A percentile compares a stretch with the other conserved stretches of the same genome.
Evolutionary conservation across 192 early-diverging fungal genomes (phyloP).

Genomic region (Mortierella claussenii): DNA sequence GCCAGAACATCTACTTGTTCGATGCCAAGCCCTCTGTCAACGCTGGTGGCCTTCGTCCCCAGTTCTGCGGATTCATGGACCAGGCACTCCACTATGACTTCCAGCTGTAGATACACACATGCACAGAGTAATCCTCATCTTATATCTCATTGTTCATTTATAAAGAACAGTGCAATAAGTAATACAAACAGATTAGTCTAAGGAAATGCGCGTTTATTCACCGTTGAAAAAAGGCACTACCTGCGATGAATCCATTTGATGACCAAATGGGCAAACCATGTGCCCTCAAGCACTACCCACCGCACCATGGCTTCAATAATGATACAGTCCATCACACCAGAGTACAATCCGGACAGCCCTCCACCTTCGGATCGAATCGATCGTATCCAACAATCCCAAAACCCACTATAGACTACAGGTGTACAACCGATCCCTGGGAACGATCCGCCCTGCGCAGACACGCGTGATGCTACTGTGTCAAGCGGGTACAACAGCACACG

Average conservation of each 20-base stretch:
- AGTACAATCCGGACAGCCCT: slow-evolving; percentile 51
- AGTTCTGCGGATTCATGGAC: slow-evolving; percentile 44
- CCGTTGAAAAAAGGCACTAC: background rate
- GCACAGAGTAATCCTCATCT: too few species aligned
- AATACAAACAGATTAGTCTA: too few species aligned
- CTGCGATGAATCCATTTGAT: slow-evolving; percentile 50
- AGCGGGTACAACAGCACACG: slow-evolving; percentile 57
- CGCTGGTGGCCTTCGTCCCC: slow-evolving; percentile 36
- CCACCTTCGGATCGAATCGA: slow-evolving; percentile 46
- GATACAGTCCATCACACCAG: slow-evolving; percentile 53
- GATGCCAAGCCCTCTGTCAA: slow-evolving; percentile 15
- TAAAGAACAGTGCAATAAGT: too few species aligned
- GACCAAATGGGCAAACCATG: slow-evolving; percentile 48
- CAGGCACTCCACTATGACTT: slow-evolving; percentile 47
- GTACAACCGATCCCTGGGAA: slow-evolving; percentile 43
- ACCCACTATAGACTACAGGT: slow-evolving; percentile 47
- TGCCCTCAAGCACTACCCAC: slow-evolving; percentile 46
- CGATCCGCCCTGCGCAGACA: slow-evolving; percentile 56
- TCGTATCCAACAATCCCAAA: slow-evolving; percentile 54
- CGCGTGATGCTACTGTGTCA: slow-evolving; percentile 58
- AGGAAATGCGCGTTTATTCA: background rate
- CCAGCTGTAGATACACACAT: slow-evolving; percentile 41
- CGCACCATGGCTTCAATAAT: slow-evolving; percentile 58
- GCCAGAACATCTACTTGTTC: slow-evolving; percentile 41
- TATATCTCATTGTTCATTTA: too few species aligned